Percentiles rank a stretch among this genome's conserved stretches.
These are phyloP conservation scores for Lepidium africanum DNA, from an alignment of 345 rosid species.

Conservation along the genomic window DNA sequence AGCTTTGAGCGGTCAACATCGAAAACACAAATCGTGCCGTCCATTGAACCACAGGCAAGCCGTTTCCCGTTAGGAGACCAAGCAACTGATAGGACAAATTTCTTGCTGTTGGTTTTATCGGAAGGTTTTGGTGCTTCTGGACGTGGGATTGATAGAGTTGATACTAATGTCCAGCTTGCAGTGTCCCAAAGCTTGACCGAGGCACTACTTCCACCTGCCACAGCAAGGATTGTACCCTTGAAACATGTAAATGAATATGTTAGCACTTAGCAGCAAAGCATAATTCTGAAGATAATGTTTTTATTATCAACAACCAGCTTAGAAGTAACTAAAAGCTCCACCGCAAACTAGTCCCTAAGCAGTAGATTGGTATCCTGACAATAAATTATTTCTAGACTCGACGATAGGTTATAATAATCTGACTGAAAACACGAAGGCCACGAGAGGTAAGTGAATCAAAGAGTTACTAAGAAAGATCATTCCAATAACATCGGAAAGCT, in stretches of 20 bases:
- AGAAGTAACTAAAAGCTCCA: not conserved
- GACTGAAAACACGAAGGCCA: too few relatives aligned
- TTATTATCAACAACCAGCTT: not conserved
- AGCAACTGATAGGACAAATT: slow-evolving; percentile 81
- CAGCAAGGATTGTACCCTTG: slow-evolving; percentile 92
- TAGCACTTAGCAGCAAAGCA: not conserved
- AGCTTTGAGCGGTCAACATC: slow-evolving; percentile 78
- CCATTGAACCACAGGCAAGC: slow-evolving; percentile 91
- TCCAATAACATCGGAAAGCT: not conserved
- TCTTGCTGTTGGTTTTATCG: slow-evolving; percentile 80
- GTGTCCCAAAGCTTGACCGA: slow-evolving; percentile 96
- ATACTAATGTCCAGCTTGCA: slow-evolving; percentile 70
- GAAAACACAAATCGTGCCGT: slow-evolving; percentile 78
- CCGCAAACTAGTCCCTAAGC: not conserved
- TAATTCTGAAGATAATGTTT: not conserved
- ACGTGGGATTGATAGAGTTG: slow-evolving; percentile 69
- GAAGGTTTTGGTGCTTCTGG: slow-evolving; percentile 77
- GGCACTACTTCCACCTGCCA: slow-evolving; percentile 97
- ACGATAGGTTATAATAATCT: not conserved
- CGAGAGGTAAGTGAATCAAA: not conserved
- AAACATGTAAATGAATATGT: not conserved
- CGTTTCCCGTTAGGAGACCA: slow-evolving; percentile 88
- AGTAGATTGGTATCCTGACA: not conserved
- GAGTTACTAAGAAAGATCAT: not conserved
- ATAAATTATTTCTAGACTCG: not conserved